These are phyloP conservation scores for Datura wrightii DNA, from an alignment of 257 asterid genomes.

Conservation along the genomic window DNA sequence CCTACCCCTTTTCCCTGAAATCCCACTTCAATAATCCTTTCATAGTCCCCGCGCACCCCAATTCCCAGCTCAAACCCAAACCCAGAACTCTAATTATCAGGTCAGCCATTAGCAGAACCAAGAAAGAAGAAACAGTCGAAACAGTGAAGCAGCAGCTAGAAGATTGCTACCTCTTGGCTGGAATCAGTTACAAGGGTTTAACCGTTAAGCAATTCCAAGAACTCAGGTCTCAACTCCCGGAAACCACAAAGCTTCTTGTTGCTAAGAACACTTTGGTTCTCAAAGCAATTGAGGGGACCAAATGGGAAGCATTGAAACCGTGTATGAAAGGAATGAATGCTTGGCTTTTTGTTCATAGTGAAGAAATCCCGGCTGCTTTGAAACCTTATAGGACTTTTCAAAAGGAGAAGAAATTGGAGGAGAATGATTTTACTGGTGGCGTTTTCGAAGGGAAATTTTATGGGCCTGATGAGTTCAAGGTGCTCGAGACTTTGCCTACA, in stretches of 20 bases:
- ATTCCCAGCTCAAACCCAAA: conserved; percentile 37
- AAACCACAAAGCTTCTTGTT: conserved; percentile 72
- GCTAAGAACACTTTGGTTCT: conserved; percentile 87
- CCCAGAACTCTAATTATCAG: conserved; percentile 50
- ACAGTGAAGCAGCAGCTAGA: conserved; percentile 74
- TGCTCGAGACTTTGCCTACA: conserved; percentile 75
- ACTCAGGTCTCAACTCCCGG: conserved; percentile 77
- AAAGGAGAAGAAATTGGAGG: conserved; percentile 85
- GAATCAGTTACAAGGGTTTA: conserved; percentile 82
- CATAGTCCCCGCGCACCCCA: conserved; percentile 39
- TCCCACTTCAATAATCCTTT: conserved; percentile 68
- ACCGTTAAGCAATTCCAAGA: conserved; percentile 83
- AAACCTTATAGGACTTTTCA: conserved; percentile 84
- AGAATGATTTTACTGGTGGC: conserved; percentile 83
- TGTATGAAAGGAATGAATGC: conserved; percentile 98
- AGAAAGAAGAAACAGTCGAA: conserved; percentile 88
- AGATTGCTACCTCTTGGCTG: conserved; percentile 79
- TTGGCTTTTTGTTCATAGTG: conserved; percentile 86
- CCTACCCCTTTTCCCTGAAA: conserved; percentile 58
- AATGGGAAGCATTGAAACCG: conserved; percentile 85
- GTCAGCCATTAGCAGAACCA: conserved; percentile 84
- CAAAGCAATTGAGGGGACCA: conserved; percentile 86
- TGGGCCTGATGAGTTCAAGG: conserved; percentile 75
- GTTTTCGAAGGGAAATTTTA: conserved; percentile 93
- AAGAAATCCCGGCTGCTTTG: conserved; percentile 92